These are phyloP conservation scores for Podaxis carcinomalis DNA, from an alignment of 768 basidiomycete genomes.

Conservation along the genomic window DNA sequence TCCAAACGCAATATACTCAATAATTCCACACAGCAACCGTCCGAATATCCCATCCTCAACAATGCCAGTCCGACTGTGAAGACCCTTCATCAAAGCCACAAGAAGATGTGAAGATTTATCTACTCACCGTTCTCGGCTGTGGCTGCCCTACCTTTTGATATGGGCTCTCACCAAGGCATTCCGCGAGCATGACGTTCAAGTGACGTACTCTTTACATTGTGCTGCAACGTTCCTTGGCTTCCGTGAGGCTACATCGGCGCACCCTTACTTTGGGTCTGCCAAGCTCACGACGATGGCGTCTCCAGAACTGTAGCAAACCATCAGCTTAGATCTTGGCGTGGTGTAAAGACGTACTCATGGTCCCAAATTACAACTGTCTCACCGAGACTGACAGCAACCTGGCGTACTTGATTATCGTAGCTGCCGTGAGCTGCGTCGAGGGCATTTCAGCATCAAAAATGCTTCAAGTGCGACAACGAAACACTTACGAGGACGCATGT, in stretches of 20 bases:
- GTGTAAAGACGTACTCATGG: slow-evolving; percentile 11
- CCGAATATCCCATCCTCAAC: neutral
- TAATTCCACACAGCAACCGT: neutral
- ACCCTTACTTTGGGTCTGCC: slow-evolving; percentile 7
- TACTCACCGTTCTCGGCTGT: slow-evolving; percentile 24
- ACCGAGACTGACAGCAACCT: slow-evolving; percentile 8
- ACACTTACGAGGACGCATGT: slow-evolving; percentile 36
- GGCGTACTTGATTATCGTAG: slow-evolving; percentile 10
- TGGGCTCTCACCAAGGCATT: slow-evolving; percentile 13
- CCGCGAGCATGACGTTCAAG: slow-evolving; percentile 11
- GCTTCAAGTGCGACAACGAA: neutral
- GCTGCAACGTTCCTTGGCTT: slow-evolving; percentile 9
- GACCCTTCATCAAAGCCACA: too few species aligned
- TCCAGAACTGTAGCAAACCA: slow-evolving; percentile 9
- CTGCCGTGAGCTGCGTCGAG: slow-evolving; percentile 11
- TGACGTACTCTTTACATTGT: slow-evolving; percentile 13
- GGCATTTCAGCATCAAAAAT: neutral
- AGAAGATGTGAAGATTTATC: neutral
- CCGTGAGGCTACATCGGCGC: neutral
- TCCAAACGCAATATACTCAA: too few species aligned
- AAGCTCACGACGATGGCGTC: neutral
- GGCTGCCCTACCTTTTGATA: slow-evolving; percentile 19
- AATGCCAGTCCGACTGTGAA: slow-evolving; percentile 7
- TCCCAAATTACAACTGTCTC: slow-evolving; percentile 14
- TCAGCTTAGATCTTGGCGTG: neutral